phyloP scores from a whole-genome alignment of 352 stramenopile genomes.

The Pelagophyceae sp. region DNA sequence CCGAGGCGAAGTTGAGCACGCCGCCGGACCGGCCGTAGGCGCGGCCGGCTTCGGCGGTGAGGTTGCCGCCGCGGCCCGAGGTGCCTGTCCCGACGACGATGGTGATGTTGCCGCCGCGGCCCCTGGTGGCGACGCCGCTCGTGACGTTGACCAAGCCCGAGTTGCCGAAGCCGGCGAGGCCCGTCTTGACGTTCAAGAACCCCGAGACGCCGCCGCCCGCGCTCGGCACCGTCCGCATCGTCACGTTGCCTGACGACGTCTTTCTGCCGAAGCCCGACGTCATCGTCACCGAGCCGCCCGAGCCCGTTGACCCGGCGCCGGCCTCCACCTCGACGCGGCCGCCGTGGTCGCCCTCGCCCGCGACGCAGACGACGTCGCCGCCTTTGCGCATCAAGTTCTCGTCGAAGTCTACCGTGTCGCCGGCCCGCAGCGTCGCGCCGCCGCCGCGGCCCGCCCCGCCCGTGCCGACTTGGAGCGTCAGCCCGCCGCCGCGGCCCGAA shows the following conservation, averaged over 20 bases:
- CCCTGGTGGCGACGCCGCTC: slow-evolving; percentile 49
- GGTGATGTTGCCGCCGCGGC: slow-evolving; percentile 49
- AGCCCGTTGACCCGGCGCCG: slow-evolving; percentile 12
- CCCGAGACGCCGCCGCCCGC: slow-evolving; percentile 35
- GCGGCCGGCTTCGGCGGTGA: slow-evolving; percentile 30
- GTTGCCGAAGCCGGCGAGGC: slow-evolving; percentile 39
- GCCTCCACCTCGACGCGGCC: slow-evolving; percentile 39
- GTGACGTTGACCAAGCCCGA: slow-evolving; percentile 59
- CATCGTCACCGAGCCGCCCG: slow-evolving; percentile 38
- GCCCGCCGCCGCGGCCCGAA: slow-evolving; percentile 44
- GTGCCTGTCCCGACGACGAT: slow-evolving; percentile 43
- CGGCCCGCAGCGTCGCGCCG: slow-evolving; percentile 1
- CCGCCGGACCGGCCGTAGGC: slow-evolving; percentile 34
- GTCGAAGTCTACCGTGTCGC: slow-evolving; percentile 11
- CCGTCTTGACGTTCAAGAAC: slow-evolving; percentile 39
- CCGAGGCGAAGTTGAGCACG: slow-evolving; percentile 22
- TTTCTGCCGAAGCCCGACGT: slow-evolving; percentile 33
- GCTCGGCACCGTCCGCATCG: slow-evolving; percentile 34
- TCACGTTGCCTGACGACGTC: slow-evolving; percentile 38
- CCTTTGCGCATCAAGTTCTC: neutral
- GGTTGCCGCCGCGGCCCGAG: slow-evolving; percentile 24
- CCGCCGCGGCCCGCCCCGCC: slow-evolving; percentile 49
- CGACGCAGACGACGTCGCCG: neutral
- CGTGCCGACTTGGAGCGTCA: slow-evolving; percentile 53
- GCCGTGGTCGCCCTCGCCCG: slow-evolving; percentile 7